Base-by-base conservation (phyloP, 805 yeast species). In the Barnettozyma populi region DNA sequence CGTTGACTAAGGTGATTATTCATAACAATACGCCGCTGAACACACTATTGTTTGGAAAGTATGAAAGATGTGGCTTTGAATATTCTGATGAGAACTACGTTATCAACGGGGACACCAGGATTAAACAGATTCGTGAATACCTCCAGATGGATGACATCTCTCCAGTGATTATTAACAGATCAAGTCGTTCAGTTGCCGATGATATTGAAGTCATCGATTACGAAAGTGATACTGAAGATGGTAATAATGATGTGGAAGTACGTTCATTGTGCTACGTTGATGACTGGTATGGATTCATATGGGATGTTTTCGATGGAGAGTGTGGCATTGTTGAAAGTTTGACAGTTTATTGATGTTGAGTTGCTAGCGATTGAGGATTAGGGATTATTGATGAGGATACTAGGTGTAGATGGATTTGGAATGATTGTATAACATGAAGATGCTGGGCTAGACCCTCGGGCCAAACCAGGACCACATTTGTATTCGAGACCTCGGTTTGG, bases 31-130 rank as follows among this genome's bases (percentile, higher is more conserved):
- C 72, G 5, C 67, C 75, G 24, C 21, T 49, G 2, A 77, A 75
- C 52, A 70, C 78, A 4, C 62, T 75, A 24, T 75, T 74, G 43
- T 80, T 80, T 57, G 70, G 77, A 65, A 75, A 69, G 45, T 80
- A 82, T 71, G 74, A 74, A 52, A 68, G 69, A 49, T 71, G 81
- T 50, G 64, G 66, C 44, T 72, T 76, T 73, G 61, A 57, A 40
- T 29, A 34, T 9, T 16, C 16, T 14, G 5, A 44, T 35, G 49
- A 27, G 7, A 9, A 20, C 10, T 7, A n/a, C 4, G 23, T 25
- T 25, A 27, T 42, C 4, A 45, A 38, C 20, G 38, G 43, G 7
- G 47, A 44, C 14, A 21, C 35, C 18, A 20, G 36, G 14, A 37
- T 44, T 19, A 14, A 21, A 3, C 40, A 31, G 14, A 44, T 48